Base-by-base conservation (phyloP, 2,329 filamentous ascomycete species). In the Diatrype stigma region DNA sequence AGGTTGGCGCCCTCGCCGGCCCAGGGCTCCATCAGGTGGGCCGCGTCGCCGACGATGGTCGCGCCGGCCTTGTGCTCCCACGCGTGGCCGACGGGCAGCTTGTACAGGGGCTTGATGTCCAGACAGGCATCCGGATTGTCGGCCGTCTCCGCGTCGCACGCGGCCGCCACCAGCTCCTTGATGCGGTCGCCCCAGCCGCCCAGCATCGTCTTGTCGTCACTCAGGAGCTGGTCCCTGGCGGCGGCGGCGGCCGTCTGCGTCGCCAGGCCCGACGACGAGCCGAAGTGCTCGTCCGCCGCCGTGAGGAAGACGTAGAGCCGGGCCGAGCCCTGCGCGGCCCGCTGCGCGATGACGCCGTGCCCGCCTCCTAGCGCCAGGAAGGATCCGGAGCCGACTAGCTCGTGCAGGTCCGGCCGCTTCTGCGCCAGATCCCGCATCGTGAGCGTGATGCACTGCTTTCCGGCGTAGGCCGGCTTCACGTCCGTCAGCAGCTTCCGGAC, bases 31-130 rank as follows among this genome's bases (percentile, higher is more conserved):
- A 73, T 70, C 2, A 78, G 52, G 60, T 79, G 76, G 2, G 76
- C 76, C 2, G 75, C 73, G 56, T 79, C 75, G 1, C 77, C 77
- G 16, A 77, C 57, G 22, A 80, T 61, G 0, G 77, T 75, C n/a
- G 75, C 62, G 3, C 75, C 73, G 5, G 64, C 51, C 6, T 64
- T 59, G 14, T 63, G 54, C 28, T 66, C 52, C 73, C 75, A 79
- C 0, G 49, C 48, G 40, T 59, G n/a, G 26, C 48, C 35, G 23
- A 51, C 19, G 1, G 51, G 44, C 6, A 60, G 42, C 14, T 19
- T 45, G 52, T 60, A 58, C 3, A 63, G 50, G 62, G 53, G 19
- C 68, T 68, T n/a, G 34, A 44, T 42, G 10, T 49, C 40, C 50
- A 58, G 53, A 22, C 47, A 7, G 16, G 34, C 34, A 17, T 12